These are phyloP conservation scores for Sporothrix inflata DNA, from an alignment of 2,329 filamentous ascomycete species.

Conservation along the genomic window DNA sequence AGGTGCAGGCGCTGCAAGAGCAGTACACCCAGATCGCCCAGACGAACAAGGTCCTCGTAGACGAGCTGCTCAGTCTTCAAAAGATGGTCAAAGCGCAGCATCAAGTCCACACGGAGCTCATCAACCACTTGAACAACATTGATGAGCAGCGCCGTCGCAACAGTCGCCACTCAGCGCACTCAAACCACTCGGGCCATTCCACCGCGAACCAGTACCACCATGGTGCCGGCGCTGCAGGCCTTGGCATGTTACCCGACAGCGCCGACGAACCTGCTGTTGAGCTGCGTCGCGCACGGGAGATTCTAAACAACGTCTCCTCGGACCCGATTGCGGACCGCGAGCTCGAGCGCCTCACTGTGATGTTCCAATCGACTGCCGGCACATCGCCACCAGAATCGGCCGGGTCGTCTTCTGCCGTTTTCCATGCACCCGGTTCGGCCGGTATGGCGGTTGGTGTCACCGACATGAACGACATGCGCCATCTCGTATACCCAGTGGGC, in stretches of 20 bases:
- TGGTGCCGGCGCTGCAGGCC: slow-evolving; percentile 38
- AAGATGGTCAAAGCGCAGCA: slow-evolving; percentile 63
- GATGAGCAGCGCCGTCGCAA: slow-evolving; percentile 50
- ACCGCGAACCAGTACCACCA: slow-evolving; percentile 47
- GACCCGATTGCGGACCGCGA: slow-evolving; percentile 58
- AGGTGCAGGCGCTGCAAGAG: slow-evolving; percentile 85
- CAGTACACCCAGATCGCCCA: slow-evolving; percentile 77
- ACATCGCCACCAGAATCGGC: slow-evolving; percentile 57
- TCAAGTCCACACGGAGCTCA: slow-evolving; percentile 60
- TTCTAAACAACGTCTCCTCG: slow-evolving; percentile 56
- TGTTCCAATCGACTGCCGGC: slow-evolving; percentile 50
- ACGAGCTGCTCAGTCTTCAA: slow-evolving; percentile 63
- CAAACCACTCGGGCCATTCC: slow-evolving; percentile 44
- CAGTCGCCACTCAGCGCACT: slow-evolving; percentile 45
- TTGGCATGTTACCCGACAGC: slow-evolving; percentile 50
- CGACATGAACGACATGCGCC: slow-evolving; percentile 60
- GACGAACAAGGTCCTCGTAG: slow-evolving; percentile 64
- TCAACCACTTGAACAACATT: slow-evolving; percentile 57
- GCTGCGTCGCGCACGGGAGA: slow-evolving; percentile 60
- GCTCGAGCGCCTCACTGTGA: slow-evolving; percentile 58
- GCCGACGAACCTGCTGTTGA: slow-evolving; percentile 54
- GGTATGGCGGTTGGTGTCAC: slow-evolving; percentile 48
- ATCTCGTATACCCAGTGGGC: slow-evolving; percentile 87
- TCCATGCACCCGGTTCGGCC: slow-evolving; percentile 50
- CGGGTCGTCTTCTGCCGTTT: slow-evolving; percentile 56